Evolutionary conservation across 306 rosid species (phyloP).

Genomic region (Cyamopsis tetragonoloba): DNA sequence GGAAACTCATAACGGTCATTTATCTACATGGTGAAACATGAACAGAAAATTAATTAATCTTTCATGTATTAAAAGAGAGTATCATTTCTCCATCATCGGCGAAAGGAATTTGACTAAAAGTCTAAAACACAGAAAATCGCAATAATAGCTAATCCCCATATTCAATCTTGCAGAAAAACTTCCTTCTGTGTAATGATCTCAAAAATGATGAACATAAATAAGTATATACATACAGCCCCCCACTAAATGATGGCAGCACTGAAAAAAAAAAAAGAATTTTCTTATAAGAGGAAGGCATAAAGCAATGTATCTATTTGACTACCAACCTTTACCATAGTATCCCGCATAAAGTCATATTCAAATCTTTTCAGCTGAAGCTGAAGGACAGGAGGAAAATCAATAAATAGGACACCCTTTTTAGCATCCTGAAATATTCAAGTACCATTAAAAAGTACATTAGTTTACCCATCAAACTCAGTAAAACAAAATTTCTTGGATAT

Average conservation of each 20-base stretch:
- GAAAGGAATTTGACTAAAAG: not conserved
- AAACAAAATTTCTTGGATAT: not conserved
- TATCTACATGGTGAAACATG: slow-evolving; percentile 42
- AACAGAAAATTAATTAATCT: slow-evolving; percentile 24
- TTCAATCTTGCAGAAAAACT: not conserved
- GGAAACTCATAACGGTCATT: slow-evolving; percentile 97
- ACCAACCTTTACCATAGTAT: slow-evolving; percentile 92
- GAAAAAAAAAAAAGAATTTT: not conserved
- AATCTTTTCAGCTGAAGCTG: slow-evolving; percentile 91
- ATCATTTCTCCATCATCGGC: not conserved
- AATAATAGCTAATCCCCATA: slow-evolving; percentile 1
- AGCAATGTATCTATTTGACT: slow-evolving; percentile 2
- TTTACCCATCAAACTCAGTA: slow-evolving; percentile 5
- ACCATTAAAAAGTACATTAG: slow-evolving; percentile 18
- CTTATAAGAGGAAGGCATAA: not conserved
- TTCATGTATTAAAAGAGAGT: not conserved
- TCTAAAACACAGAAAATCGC: not conserved
- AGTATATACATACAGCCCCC: not conserved
- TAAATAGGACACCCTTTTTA: slow-evolving; percentile 85
- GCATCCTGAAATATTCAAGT: slow-evolving; percentile 65
- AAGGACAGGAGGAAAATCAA: slow-evolving; percentile 91
- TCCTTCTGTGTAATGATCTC: not conserved
- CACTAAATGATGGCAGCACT: not conserved
- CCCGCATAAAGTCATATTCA: slow-evolving; percentile 88
- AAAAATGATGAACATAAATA: slow-evolving; percentile 8